Conservation (phyloP, 495 filamentous ascomycete species). For the Aspergillus baeticus region DNA sequence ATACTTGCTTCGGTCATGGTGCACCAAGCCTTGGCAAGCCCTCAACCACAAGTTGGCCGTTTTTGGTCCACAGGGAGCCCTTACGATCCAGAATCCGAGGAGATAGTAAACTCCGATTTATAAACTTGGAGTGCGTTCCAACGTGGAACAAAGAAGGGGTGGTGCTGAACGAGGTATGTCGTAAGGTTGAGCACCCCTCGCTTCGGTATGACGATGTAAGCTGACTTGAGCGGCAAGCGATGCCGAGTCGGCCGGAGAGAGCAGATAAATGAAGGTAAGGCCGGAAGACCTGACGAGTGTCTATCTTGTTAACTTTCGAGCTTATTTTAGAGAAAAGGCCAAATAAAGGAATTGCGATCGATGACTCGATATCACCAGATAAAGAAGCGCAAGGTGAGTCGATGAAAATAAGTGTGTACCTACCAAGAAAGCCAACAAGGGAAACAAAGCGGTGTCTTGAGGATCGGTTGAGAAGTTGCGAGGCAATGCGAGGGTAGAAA, state of each 20-base stretch:
- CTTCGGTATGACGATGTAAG: conserved; percentile 9
- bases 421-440: background rate
- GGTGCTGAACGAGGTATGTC: background rate
- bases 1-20: conserved; percentile 50
- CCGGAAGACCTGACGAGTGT: background rate
- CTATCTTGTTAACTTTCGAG: background rate
- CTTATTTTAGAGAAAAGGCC: background rate
- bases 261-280: background rate
- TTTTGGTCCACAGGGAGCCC: conserved; percentile 17
- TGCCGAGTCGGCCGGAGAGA: background rate
- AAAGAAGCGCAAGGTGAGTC: background rate
- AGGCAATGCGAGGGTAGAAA: conserved; percentile 10
- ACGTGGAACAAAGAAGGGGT: background rate
- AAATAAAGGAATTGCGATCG: background rate
- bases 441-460: background rate
- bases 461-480: background rate
- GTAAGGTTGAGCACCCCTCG: background rate
- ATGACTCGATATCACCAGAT: background rate
- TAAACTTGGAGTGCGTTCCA: background rate
- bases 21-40: conserved; percentile 17
- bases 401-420: background rate
- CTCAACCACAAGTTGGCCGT: conserved; percentile 6
- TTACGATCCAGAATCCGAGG: conserved; percentile 20
- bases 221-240: conserved; percentile 6
- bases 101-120: background rate